phyloP scores from a whole-genome alignment of 2,329 filamentous ascomycete species.

The Waltergamsia citrina region DNA sequence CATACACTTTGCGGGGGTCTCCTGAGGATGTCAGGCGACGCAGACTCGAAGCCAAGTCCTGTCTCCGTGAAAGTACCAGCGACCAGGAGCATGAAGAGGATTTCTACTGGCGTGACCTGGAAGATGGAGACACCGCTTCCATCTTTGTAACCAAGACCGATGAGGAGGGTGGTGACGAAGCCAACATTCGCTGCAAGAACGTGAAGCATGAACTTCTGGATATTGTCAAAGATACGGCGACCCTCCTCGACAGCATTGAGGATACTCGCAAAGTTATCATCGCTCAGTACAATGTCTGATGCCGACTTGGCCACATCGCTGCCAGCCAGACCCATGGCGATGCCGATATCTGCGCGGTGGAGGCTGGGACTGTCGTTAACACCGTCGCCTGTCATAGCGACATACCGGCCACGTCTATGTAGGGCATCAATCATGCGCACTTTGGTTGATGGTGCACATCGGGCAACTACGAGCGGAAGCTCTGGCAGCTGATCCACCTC shows the following conservation, averaged over 20 bases:
- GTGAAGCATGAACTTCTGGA: constrained; percentile 62
- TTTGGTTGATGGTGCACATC: constrained; percentile 63
- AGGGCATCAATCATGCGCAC: constrained; percentile 69
- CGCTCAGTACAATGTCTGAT: constrained; percentile 54
- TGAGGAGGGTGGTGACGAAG: constrained; percentile 55
- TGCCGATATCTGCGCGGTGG: constrained; percentile 58
- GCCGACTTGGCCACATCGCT: constrained; percentile 63
- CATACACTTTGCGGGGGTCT: constrained; percentile 52
- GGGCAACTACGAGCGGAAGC: constrained; percentile 57
- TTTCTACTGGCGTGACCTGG: constrained; percentile 59
- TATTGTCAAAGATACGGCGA: constrained; percentile 60
- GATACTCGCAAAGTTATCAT: constrained; percentile 52
- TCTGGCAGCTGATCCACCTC: constrained; percentile 54
- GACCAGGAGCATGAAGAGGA: constrained; percentile 68
- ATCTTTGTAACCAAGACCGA: constrained; percentile 63
- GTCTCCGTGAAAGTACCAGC: constrained; percentile 63
- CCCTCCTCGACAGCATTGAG: constrained; percentile 49
- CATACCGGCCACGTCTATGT: constrained; percentile 51
- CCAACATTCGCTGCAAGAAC: constrained; percentile 58
- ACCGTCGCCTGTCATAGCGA: constrained; percentile 62
- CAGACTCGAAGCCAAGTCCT: constrained; percentile 61
- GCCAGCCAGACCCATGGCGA: constrained; percentile 56
- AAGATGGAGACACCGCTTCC: constrained; percentile 54
- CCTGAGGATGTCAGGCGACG: constrained; percentile 55
- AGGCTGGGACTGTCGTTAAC: constrained; percentile 62